Evolutionary conservation across 768 basidiomycete species (phyloP).

Genomic region (Tulasnella sp.): DNA sequence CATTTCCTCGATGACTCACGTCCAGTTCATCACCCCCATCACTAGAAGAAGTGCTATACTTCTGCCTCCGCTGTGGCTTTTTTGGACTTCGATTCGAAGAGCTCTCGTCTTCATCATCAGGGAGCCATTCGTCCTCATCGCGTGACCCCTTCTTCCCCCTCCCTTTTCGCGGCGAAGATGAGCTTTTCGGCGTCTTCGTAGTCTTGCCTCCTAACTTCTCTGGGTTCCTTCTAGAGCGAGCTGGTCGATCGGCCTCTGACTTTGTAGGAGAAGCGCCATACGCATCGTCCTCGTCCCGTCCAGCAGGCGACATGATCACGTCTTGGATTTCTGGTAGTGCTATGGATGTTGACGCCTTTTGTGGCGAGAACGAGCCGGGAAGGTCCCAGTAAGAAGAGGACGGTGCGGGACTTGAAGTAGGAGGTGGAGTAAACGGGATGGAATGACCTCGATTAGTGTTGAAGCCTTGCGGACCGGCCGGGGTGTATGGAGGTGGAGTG

Average conservation of each 20-base stretch:
- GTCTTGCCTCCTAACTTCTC: not conserved
- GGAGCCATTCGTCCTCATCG: slow-evolving; percentile 60
- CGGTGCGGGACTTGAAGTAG: not conserved
- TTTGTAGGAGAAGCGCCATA: not conserved
- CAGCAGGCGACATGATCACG: not conserved
- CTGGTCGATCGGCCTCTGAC: not conserved
- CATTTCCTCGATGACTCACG: slow-evolving; percentile 40
- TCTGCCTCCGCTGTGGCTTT: not conserved
- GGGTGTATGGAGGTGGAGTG: no score
- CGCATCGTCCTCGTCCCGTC: not conserved
- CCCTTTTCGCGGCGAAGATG: slow-evolving; percentile 43
- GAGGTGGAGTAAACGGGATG: not conserved
- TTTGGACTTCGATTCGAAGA: slow-evolving; percentile 29
- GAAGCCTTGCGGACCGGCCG: not conserved
- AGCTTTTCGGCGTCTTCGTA: slow-evolving; percentile 39
- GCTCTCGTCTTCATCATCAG: slow-evolving; percentile 46
- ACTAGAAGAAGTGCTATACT: slow-evolving; percentile 18
- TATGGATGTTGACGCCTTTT: not conserved
- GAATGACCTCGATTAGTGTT: not conserved
- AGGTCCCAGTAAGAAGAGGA: not conserved
- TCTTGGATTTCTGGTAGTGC: not conserved
- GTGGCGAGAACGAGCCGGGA: not conserved
- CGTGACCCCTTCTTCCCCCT: slow-evolving; percentile 16
- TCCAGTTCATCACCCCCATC: slow-evolving; percentile 26
- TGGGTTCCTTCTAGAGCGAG: not conserved